Base-by-base conservation (phyloP, 495 filamentous ascomycete genomes). In the Bathelium albidoporum region DNA sequence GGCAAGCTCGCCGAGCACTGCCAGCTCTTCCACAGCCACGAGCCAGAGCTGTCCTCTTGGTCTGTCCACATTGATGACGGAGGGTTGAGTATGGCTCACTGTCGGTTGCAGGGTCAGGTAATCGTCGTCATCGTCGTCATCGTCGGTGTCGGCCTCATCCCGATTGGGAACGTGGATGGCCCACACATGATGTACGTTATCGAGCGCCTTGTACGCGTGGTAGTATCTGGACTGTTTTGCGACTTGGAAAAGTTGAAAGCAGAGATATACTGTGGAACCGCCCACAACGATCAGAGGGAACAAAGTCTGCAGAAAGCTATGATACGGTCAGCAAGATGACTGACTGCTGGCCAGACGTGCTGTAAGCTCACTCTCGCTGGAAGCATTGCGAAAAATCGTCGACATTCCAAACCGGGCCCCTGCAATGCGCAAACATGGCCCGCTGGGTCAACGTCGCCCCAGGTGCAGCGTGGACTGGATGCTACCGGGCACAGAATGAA, bases 381-480 rank as follows among this genome's bases (percentile, higher is more conserved):
- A 98, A 92, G 76, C 95, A 97, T 59, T 73, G 77, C 12, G 88
- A 87, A 72, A 98, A 87, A 76, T 98, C 95, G 76, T 98, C 94
- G 64, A 81, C 76, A 69, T 79, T 82, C 94, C 94, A 98, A 69
- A 91, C 78, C 55, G 90, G 89, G 73, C 85, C 85, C 69, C 82
- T 73, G 74, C 94, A 98, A 69, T 84, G 81, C 73, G 84, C 85
- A 71, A 92, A 88, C 85, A 87, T 85, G 58, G 64, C 66, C 66
- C 34, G 43, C 32, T 39, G 60, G 22, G 32, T 52, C 20, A 29
- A 29, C 29, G 29, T 29, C 9, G 5, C 49, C 49, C 49, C 22
- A 20, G 12, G 49, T 9, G 20, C 12, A 29, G 22, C 22, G 29
- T 28, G 49, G 16, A 20, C 5, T 55, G 9, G 24, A 29, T n/a